These are phyloP conservation scores for Sclerotinia borealis DNA, from an alignment of 2,329 filamentous ascomycete genomes.

Conservation along the genomic window DNA sequence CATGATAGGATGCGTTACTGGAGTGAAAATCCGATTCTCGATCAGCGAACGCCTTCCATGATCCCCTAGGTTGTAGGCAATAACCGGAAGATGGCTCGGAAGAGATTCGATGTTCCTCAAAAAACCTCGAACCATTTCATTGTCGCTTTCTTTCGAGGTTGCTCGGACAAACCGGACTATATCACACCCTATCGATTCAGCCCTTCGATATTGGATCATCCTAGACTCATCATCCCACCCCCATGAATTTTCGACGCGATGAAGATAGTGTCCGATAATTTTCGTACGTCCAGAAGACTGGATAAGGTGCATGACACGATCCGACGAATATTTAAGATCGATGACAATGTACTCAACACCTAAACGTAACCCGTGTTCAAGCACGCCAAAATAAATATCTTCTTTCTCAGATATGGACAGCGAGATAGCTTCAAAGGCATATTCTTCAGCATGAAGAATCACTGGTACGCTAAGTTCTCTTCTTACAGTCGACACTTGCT, in stretches of 20 bases:
- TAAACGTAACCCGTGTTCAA: conserved; percentile 58
- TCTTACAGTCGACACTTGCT: conserved; percentile 51
- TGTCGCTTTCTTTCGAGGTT: conserved; percentile 44
- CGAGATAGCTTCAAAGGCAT: conserved; percentile 26
- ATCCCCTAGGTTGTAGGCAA: conserved; percentile 51
- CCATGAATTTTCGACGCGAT: conserved; percentile 30
- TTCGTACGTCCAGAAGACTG: conserved; percentile 44
- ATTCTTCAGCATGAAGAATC: conserved; percentile 51
- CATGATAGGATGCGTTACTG: conserved; percentile 50
- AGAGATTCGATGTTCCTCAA: conserved; percentile 25
- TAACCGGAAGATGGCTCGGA: conserved; percentile 33
- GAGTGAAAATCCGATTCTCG: conserved; percentile 51
- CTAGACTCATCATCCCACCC: conserved; percentile 46
- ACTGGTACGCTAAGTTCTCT: conserved; percentile 51
- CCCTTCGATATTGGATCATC: conserved; percentile 44
- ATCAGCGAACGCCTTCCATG: conserved; percentile 49
- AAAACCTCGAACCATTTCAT: conserved; percentile 34
- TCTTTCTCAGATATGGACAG: conserved; percentile 24
- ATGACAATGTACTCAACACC: conserved; percentile 60
- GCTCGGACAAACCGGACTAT: conserved; percentile 50
- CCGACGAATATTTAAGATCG: conserved; percentile 50
- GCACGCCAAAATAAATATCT: conserved; percentile 47
- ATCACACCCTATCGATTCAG: conserved; percentile 46
- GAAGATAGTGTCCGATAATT: conserved; percentile 46
- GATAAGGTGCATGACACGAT: conserved; percentile 40